phyloP scores from a whole-genome alignment of 148 eudicot genomes.

The Fagopyrum esculentum region DNA sequence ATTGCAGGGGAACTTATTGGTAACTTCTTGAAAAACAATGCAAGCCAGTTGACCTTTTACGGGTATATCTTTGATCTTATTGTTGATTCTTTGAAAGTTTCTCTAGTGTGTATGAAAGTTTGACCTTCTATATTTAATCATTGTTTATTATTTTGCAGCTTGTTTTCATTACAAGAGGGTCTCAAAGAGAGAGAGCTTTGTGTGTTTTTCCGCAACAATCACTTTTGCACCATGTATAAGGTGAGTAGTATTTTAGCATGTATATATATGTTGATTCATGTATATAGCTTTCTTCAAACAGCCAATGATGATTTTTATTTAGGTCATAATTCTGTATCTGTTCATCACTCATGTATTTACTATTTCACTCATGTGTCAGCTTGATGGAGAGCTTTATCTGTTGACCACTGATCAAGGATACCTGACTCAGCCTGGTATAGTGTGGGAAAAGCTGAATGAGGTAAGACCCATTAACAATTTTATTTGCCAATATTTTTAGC shows the following conservation, averaged over 20 bases:
- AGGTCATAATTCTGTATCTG: neutral
- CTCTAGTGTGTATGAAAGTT: neutral
- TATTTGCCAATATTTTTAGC: neutral
- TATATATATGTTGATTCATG: neutral
- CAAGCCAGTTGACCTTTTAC: conserved; percentile 76
- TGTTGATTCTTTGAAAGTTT: neutral
- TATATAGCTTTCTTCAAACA: neutral
- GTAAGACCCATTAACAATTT: conserved; percentile 26
- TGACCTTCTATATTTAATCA: neutral
- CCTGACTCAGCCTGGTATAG: conserved; percentile 87
- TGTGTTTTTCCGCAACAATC: conserved; percentile 97
- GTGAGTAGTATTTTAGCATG: conserved; percentile 23
- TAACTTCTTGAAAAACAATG: conserved; percentile 69
- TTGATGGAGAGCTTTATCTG: conserved; percentile 69
- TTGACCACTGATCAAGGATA: conserved; percentile 92
- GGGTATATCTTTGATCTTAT: conserved; percentile 42
- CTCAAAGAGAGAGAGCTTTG: conserved; percentile 83
- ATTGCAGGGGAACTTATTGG: conserved; percentile 61
- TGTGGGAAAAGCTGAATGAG: conserved; percentile 97
- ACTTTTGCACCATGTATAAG: conserved; percentile 98
- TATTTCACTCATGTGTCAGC: conserved; percentile 37
- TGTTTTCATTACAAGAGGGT: conserved; percentile 71
- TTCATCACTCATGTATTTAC: neutral
- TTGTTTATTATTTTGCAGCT: conserved; percentile 40
- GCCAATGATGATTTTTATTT: neutral